phyloP scores from a whole-genome alignment of 352 stramenopile genomes.

The Halophytophthora batemanensis region DNA sequence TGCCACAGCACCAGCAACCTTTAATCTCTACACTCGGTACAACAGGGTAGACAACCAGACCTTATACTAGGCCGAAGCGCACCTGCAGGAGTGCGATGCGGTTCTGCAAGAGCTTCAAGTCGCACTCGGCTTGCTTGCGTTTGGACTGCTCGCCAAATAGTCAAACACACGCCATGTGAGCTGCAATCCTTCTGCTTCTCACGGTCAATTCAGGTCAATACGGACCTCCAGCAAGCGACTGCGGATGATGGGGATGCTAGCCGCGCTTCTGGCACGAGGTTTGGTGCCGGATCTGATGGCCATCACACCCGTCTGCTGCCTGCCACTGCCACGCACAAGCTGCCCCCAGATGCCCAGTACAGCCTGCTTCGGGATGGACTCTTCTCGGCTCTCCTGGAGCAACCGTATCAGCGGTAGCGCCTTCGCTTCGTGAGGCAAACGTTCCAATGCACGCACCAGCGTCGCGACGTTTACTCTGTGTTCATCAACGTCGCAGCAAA shows the following conservation, averaged over 20 bases:
- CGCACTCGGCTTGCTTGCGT: constrained; percentile 70
- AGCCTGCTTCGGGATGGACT: constrained; percentile 48
- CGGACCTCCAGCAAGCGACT: constrained; percentile 47
- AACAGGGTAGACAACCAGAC: too few relatives aligned
- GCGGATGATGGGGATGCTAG: constrained; percentile 45
- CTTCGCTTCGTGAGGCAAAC: constrained; percentile 31
- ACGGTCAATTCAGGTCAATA: neutral
- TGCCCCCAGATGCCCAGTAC: constrained; percentile 55
- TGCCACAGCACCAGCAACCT: constrained; percentile 5
- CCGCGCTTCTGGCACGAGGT: constrained; percentile 36
- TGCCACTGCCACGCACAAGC: constrained; percentile 13
- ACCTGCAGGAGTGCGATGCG: constrained; percentile 66
- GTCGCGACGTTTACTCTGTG: constrained; percentile 34
- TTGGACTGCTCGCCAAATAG: constrained; percentile 33
- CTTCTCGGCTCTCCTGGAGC: constrained; percentile 44
- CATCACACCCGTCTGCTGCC: neutral
- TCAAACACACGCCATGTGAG: neutral
- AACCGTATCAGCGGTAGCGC: constrained; percentile 39
- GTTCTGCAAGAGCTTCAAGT: constrained; percentile 73
- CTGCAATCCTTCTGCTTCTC: neutral
- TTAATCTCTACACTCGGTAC: neutral
- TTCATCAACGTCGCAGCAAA: neutral
- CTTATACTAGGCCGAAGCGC: neutral
- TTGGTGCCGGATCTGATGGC: constrained; percentile 9
- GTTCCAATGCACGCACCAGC: constrained; percentile 29